Evolutionary conservation across 2,329 filamentous ascomycete genomes (phyloP), one percentile per base, ranked within the genome.

Genomic region (Remersonia thermophila): DNA sequence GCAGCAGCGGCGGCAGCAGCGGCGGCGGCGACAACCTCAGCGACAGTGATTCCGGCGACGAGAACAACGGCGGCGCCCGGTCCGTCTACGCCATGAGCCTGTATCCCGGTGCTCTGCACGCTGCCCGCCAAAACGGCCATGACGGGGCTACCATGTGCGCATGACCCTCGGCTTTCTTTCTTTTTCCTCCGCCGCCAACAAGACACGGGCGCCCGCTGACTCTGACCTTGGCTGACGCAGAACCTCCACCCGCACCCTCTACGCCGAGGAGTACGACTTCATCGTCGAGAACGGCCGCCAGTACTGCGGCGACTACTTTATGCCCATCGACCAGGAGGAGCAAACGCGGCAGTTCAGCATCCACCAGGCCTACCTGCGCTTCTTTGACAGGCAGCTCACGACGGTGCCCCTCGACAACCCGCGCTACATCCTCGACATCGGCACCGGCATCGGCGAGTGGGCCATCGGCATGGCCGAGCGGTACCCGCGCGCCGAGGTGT

Each of bases 261-360:
- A 55, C 28, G 50, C 46, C 32, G 54, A 55, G 5, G 54, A 56
- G 17, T 39, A 55, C 36, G 63, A 74, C 41, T 75, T 68, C 41
- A 57, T 60, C 33, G 60, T 60, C 36, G 69, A 74, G 45, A 67
- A 76, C 49, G 71, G 71, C 6, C 62, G 70, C 23, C 61, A 70
- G 20, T 77, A 76, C 39, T 71, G 73, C 47, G 62, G 62, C 32
- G 71, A 69, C 14, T 77, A 77, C 49, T 66, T 65, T 35, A 69
- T 75, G 35, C 72, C 73, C 23, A 73, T 74, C 40, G 73, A 77
- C 43, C 69, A 73, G 35, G 55, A 61, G 4, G 73, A 77, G 50
- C 55, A 57, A 38, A 55, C 55, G 16, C 53, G 56, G 3, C 46
- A 56, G 43, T 55, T 54, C 20, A 49, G 56, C 32, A 37, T 52